Evolutionary conservation across 73 alveolate genomes (phyloP), one percentile per base, ranked within the genome.

Genomic region (Tetrahymena malaccensis): DNA sequence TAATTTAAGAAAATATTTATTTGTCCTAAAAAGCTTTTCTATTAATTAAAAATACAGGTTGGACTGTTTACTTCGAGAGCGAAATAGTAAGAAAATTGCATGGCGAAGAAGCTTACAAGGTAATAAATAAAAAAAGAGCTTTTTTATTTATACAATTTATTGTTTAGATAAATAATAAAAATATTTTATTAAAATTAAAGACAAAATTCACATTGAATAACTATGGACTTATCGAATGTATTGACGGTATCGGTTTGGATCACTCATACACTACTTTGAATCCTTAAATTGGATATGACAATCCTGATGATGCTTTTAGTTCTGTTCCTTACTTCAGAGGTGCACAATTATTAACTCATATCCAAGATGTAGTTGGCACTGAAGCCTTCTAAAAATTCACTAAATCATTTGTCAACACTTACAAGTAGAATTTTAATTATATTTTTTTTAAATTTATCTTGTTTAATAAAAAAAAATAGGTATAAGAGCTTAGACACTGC

Each of bases 241-340:
- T 95, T 16, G 85, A 95, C 25, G 85, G 35, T 16, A 55, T 33
- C 93, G 99, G 99, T 31, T 97, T 96, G 83, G 95, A 96, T 15
- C 97, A 98, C 34, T 95, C 97, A 44, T 98, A 94, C 85, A 96
- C 99, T 17, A 44, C 98, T 43, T 96, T 99, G 27, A 96, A 95
- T 38, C 99, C 99, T 31, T 97, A 98, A 43, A 94, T 96, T 93
- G 96, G 97, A 35, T 98, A 98, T 15, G 94, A 97, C 33, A 98
- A 99, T 93, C 99, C 99, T 25, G 99, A 99, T 94, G 99, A 99
- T 96, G 98, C 99, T 5, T 98, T 99, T 93, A 98, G 99, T 22
- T 95, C 98, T 31, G 96, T 99, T 55, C 99, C 99, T n/a, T 99
- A 99, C 94, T 99, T 98, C 93, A 99, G 98, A 95, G 99, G 99